A percentile compares a stretch with the other conserved stretches of the same genome.
Evolutionary conservation across 495 filamentous ascomycete species (phyloP).

Genomic region (Daldinia vernicosa): DNA sequence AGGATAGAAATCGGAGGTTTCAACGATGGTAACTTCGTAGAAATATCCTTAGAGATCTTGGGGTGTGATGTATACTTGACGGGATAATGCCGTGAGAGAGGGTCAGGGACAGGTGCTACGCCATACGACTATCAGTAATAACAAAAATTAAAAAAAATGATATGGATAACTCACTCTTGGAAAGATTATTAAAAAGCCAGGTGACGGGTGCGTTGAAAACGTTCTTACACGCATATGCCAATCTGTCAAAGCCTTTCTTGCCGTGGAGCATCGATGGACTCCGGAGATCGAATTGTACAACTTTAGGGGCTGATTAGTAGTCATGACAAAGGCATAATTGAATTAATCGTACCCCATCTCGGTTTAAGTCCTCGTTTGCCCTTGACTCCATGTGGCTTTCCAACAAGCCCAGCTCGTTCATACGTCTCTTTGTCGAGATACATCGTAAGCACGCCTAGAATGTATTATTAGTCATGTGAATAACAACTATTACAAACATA

Average conservation of each 20-base stretch:
- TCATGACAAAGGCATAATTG: neutral
- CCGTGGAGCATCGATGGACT: conserved; percentile 85
- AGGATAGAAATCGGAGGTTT: conserved; percentile 52
- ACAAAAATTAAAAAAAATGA: neutral
- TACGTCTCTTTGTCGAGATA: conserved; percentile 85
- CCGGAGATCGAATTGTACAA: conserved; percentile 83
- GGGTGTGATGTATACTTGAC: conserved; percentile 54
- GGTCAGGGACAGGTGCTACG: conserved; percentile 56
- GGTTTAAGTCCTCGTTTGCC: conserved; percentile 61
- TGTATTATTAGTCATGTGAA: conserved; percentile 10
- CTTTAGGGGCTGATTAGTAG: conserved; percentile 53
- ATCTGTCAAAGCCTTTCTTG: conserved; percentile 88
- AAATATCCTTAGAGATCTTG: conserved; percentile 43
- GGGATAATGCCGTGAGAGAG: conserved; percentile 65
- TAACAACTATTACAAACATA: neutral
- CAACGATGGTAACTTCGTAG: conserved; percentile 60
- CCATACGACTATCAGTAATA: conserved; percentile 12
- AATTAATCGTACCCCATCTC: conserved; percentile 56
- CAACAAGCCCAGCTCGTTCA: conserved; percentile 83
- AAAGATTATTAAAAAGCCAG: conserved; percentile 84
- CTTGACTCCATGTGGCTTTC: conserved; percentile 70
- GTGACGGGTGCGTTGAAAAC: conserved; percentile 74
- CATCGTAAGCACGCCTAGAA: conserved; percentile 73
- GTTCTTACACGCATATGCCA: conserved; percentile 86
- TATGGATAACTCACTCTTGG: conserved; percentile 45